Evolutionary conservation across 2,329 filamentous ascomycete species (phyloP), one percentile per base, ranked within the genome.

Genomic region (Colletotrichum destructivum): DNA sequence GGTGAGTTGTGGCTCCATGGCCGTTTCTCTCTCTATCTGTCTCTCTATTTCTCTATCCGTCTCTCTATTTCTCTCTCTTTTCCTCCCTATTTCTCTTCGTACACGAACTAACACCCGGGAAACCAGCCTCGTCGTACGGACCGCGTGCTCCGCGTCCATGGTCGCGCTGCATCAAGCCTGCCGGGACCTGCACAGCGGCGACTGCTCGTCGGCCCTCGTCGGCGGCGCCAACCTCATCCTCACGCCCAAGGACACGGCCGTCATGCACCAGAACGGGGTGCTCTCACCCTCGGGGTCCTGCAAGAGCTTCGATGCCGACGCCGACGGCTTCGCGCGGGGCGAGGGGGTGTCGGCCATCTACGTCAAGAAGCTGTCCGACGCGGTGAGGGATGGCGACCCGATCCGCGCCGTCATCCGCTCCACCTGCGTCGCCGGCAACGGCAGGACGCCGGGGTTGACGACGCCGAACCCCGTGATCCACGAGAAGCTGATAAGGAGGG

Each of bases 241-340:
- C 12, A 76, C 75, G 7, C 82, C 81, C 0, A 73, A 69, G 3
- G 76, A 78, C 49, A 79, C 76, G 7, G 75, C 78, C 6, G 71
- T 76, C 0, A 78, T 84, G 76, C 75, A 77, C 2, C 77, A 81
- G 46, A 77, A 82, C 44, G 80, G 81, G 1, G 77, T 84, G 0
- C 74, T 86, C 5, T 82, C 80, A 3, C 75, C 78, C 1, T 75
- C 78, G 0, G 82, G 79, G 38, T 71, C 79, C 38, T 76, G 77
- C 55, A 76, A 79, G 60, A 78, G 79, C 1, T 87, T 85, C 69
- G 85, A 86, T 52, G 77, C 80, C 2, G 75, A 79, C 9, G 88
- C 85, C 0, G 80, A 87, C 64, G 88, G 88, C 0, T 89, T 88
- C 67, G 85, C 80, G 0, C 81, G 86, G 7, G 87, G 84, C 2